A percentile compares a stretch with the other conserved stretches of the same genome.
These are phyloP conservation scores for Chlorella variabilis DNA, from an alignment of 163 green algal species.

Conservation along the genomic window DNA sequence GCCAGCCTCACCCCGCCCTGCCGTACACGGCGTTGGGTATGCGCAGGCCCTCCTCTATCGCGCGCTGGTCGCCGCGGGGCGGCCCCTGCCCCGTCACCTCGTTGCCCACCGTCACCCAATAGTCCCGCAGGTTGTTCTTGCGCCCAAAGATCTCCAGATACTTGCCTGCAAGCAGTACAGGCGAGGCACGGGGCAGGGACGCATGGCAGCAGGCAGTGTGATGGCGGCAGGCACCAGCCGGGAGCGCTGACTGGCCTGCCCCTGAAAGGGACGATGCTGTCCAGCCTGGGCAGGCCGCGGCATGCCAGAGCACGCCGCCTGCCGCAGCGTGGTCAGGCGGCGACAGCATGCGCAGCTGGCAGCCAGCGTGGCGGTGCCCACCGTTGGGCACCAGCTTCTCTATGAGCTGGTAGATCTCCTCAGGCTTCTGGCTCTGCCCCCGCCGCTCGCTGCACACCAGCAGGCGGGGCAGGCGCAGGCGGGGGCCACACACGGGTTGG, in stretches of 20 bases:
- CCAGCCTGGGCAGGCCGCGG: too few relatives aligned
- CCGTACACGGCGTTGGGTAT: conserved; percentile 69
- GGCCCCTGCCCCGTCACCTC: conserved; percentile 89
- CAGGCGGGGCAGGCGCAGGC: not conserved
- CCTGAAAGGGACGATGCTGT: too few relatives aligned
- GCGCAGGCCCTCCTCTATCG: conserved; percentile 38
- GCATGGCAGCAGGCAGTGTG: not conserved
- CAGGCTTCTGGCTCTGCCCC: conserved; percentile 95
- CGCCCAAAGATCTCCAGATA: conserved; percentile 97
- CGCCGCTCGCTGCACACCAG: conserved; percentile 69
- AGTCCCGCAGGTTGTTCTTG: conserved; percentile 95
- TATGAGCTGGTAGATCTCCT: conserved; percentile 97
- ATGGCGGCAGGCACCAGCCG: too few relatives aligned
- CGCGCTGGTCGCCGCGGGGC: conserved; percentile 59
- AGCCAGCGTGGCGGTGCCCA: too few relatives aligned
- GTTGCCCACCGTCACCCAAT: conserved; percentile 94
- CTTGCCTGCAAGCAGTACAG: conserved; percentile 53
- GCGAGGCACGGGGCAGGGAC: not conserved
- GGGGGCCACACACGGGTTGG: not conserved
- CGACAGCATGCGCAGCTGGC: too few relatives aligned
- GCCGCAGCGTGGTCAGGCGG: too few relatives aligned
- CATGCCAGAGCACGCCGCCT: too few relatives aligned
- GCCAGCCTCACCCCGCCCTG: conserved; percentile 12
- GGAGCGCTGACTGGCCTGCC: too few relatives aligned
- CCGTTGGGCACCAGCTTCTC: conserved; percentile 90